Percentiles rank a stretch among this genome's conserved stretches.
Evolutionary conservation across 768 basidiomycete species (phyloP).

Genomic region (Lepiota venenata): DNA sequence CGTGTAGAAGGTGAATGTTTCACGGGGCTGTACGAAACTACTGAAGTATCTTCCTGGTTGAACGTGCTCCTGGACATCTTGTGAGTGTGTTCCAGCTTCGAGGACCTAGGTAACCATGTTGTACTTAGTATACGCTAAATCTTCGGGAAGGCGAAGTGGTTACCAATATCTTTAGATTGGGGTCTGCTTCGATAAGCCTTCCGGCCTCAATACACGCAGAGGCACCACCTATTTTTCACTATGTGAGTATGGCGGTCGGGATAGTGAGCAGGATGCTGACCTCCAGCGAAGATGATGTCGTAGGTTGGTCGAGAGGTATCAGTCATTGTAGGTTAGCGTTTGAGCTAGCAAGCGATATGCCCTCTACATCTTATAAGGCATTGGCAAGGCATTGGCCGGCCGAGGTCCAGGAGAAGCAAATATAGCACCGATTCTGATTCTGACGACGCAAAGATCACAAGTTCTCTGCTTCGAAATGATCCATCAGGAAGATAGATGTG

Average conservation of each 20-base stretch:
- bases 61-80: slow-evolving; percentile 40
- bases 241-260: background rate
- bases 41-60: slow-evolving; percentile 51
- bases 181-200: slow-evolving; percentile 50
- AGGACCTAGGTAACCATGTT: slow-evolving; percentile 32
- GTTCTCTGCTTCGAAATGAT: no score
- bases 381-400: background rate
- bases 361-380: background rate
- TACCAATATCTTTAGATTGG: slow-evolving; percentile 52
- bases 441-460: no score
- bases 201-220: slow-evolving; percentile 55
- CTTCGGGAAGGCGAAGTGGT: slow-evolving; percentile 5
- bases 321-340: background rate
- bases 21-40: slow-evolving; percentile 35
- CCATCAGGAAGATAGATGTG: no score
- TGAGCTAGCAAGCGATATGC: background rate
- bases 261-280: slow-evolving; percentile 24
- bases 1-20: slow-evolving; percentile 42
- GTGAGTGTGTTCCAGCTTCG: slow-evolving; percentile 54
- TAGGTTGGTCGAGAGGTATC: slow-evolving; percentile 13
- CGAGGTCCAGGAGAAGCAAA: background rate
- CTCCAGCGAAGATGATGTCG: slow-evolving; percentile 58
- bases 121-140: background rate
- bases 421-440: background rate
- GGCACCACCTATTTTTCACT: slow-evolving; percentile 39